Conservation (phyloP, 2,329 filamentous ascomycete genomes). For the Rosellinia necatrix region DNA sequence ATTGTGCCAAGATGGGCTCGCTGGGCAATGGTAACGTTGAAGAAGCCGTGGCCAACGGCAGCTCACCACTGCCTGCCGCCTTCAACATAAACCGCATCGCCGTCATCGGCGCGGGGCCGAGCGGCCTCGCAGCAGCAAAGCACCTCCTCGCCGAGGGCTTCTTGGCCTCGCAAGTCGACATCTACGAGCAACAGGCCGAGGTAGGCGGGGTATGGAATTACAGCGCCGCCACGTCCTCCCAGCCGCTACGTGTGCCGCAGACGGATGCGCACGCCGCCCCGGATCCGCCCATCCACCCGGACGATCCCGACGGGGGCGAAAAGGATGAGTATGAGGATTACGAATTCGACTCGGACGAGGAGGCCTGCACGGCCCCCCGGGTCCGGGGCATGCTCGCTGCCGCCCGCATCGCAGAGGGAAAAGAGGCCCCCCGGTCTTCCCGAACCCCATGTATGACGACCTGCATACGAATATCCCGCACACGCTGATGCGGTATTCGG, state of each 20-base stretch:
- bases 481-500: constrained; percentile 78
- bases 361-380: constrained; percentile 26
- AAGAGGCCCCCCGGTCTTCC: constrained; percentile 62
- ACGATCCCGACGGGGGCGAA: constrained; percentile 25
- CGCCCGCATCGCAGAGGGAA: constrained; percentile 8
- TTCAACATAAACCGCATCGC: constrained; percentile 68
- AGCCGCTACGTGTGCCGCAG: constrained; percentile 65
- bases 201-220: constrained; percentile 90
- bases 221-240: constrained; percentile 50
- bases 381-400: constrained; percentile 24
- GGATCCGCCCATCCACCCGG: constrained; percentile 64
- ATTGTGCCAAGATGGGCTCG: constrained; percentile 29
- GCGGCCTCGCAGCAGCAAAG: constrained; percentile 78
- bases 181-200: constrained; percentile 80
- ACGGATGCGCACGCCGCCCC: constrained; percentile 65
- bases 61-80: neutral
- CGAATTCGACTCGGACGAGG: constrained; percentile 28
- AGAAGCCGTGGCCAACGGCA: neutral
- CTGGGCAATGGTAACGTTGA: constrained; percentile 6
- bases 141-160: constrained; percentile 71
- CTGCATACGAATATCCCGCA: constrained; percentile 89
- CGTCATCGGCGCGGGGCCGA: constrained; percentile 82
- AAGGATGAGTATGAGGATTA: constrained; percentile 22
- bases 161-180: constrained; percentile 68
- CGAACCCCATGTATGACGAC: constrained; percentile 82